Evolutionary conservation across 2,329 filamentous ascomycete species (phyloP).

Genomic region (Fusarium albidum): DNA sequence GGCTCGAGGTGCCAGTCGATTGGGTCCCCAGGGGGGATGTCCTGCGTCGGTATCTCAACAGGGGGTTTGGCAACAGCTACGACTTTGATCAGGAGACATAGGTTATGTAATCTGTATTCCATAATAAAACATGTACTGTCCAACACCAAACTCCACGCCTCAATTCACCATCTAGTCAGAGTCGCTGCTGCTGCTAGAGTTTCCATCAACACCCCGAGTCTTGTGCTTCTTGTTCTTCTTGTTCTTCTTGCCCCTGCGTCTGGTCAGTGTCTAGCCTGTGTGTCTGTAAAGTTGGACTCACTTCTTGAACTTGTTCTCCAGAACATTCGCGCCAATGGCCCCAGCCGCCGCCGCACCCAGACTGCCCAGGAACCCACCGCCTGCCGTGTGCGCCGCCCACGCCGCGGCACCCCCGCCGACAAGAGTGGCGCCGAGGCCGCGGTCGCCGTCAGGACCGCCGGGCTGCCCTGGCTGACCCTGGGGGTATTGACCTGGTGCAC

Average conservation of each 20-base stretch:
- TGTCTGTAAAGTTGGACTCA: constrained; percentile 2
- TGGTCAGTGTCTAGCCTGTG: neutral
- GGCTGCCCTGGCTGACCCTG: constrained; percentile 34
- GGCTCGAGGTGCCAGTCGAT: constrained; percentile 59
- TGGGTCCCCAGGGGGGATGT: constrained; percentile 55
- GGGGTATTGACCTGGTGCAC: constrained; percentile 35
- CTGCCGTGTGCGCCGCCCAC: constrained; percentile 61
- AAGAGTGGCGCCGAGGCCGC: constrained; percentile 63
- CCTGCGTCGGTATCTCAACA: constrained; percentile 58
- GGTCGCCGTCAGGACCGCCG: constrained; percentile 52
- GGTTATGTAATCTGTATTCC: no score
- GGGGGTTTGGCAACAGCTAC: constrained; percentile 69
- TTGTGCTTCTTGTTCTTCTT: constrained; percentile 45
- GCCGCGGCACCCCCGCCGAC: constrained; percentile 63
- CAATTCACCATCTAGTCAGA: constrained; percentile 36
- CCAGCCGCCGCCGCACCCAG: constrained; percentile 60
- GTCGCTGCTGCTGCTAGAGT: constrained; percentile 38
- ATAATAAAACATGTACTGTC: no score
- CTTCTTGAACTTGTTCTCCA: constrained; percentile 54
- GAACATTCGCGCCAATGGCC: constrained; percentile 62
- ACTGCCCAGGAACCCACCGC: constrained; percentile 60
- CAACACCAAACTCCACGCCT: constrained; percentile 22
- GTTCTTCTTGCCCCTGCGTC: constrained; percentile 34
- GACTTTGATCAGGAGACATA: constrained; percentile 66
- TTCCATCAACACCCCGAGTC: constrained; percentile 29